Evolutionary conservation across 1,139 yeast species (phyloP).

Genomic region (Suhomyces kunorum): DNA sequence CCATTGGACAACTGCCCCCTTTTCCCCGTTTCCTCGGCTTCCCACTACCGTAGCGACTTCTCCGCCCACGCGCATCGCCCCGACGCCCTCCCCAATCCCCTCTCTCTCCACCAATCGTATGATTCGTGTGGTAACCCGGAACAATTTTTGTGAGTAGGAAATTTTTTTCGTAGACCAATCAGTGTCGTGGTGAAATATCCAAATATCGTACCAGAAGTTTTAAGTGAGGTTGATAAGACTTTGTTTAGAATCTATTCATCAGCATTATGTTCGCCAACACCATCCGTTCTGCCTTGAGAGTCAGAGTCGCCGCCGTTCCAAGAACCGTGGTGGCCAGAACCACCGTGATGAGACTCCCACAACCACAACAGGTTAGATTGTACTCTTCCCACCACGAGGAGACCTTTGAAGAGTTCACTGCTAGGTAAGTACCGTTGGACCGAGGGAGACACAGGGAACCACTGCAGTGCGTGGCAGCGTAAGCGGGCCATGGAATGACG

Average conservation of each 20-base stretch:
- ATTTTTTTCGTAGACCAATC: constrained; percentile 14
- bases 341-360: constrained; percentile 22
- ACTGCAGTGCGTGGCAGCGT: too few species aligned
- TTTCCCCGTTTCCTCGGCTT: neutral
- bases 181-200: constrained; percentile 14
- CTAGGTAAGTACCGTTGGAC: constrained; percentile 56
- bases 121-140: constrained; percentile 8
- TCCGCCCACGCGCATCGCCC: neutral
- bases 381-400: constrained; percentile 86
- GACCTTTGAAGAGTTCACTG: constrained; percentile 92
- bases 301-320: constrained; percentile 36
- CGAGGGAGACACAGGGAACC: neutral
- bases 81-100: neutral
- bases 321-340: constrained; percentile 32
- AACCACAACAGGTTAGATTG: constrained; percentile 48
- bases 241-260: constrained; percentile 3
- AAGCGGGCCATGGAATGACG: too few species aligned
- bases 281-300: constrained; percentile 56
- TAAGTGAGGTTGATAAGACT: constrained; percentile 11
- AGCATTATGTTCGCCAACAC: constrained; percentile 47
- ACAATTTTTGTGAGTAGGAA: constrained; percentile 9
- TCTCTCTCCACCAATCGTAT: constrained; percentile 7
- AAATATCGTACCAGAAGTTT: constrained; percentile 11
- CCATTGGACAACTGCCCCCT: constrained; percentile 1
- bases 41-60: neutral